These are phyloP conservation scores for Cerrena zonata DNA, from an alignment of 1,284 basidiomycete genomes.

Conservation along the genomic window DNA sequence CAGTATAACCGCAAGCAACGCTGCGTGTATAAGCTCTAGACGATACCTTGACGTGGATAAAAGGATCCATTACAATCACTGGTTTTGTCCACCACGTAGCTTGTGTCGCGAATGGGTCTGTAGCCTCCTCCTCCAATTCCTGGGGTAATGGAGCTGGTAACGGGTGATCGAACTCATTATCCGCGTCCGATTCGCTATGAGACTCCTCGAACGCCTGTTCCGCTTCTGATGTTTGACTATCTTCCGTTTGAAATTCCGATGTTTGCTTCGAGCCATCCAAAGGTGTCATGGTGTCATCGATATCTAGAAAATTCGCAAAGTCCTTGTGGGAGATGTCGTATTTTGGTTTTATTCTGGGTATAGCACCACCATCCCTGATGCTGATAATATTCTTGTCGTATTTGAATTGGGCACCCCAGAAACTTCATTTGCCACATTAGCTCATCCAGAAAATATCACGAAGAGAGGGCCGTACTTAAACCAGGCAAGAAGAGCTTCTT, in stretches of 20 bases:
- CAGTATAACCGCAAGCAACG: no score
- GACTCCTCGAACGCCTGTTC: no score
- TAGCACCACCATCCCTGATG: slow-evolving; percentile 10
- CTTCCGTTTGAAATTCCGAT: no score
- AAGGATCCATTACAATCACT: slow-evolving; percentile 9
- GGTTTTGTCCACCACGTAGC: slow-evolving; percentile 3
- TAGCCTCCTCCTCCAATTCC: neutral
- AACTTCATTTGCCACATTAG: no score
- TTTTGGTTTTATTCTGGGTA: no score
- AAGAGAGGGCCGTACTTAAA: slow-evolving; percentile 32
- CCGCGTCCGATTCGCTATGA: neutral
- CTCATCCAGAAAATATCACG: neutral
- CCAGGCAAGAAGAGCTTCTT: slow-evolving; percentile 36
- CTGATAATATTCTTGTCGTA: slow-evolving; percentile 6
- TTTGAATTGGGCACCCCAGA: slow-evolving; percentile 30
- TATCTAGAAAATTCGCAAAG: no score
- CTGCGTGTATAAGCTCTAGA: no score
- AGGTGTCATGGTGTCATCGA: neutral
- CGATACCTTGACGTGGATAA: slow-evolving; percentile 7
- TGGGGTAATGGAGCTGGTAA: no score
- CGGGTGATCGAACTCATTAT: neutral
- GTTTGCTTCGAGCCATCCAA: no score
- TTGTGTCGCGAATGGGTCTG: neutral
- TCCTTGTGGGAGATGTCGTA: no score
- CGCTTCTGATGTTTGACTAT: no score